Conservation (phyloP, 176 grass and related monocot species). For the Triticum timopheevii region DNA sequence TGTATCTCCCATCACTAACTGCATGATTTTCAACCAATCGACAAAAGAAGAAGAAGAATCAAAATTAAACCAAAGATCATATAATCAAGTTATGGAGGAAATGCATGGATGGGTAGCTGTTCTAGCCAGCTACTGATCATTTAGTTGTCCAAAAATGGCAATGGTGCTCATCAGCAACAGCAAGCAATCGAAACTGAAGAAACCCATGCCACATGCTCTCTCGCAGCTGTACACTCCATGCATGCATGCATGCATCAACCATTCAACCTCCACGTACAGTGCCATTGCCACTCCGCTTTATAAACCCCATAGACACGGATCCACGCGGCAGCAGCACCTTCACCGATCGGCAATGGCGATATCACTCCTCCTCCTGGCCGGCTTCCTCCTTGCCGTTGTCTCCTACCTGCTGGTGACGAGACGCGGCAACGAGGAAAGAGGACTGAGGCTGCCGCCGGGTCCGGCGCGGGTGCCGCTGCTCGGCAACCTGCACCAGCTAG, state of each 20-base stretch:
- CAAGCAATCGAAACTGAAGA: neutral
- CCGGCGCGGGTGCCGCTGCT: slow-evolving; percentile 38
- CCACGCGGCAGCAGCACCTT: neutral
- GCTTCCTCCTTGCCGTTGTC: neutral
- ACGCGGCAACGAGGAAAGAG: neutral
- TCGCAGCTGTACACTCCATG: too few relatives aligned
- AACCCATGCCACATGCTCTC: too few relatives aligned
- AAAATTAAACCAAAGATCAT: neutral
- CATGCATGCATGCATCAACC: too few relatives aligned
- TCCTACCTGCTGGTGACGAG: neutral
- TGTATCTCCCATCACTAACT: too few relatives aligned
- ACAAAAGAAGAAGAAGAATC: neutral
- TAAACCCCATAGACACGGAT: neutral
- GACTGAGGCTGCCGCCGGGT: slow-evolving; percentile 36
- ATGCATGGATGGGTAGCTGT: neutral
- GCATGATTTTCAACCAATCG: too few relatives aligned
- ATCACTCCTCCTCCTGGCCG: neutral
- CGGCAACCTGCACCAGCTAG: slow-evolving; percentile 65
- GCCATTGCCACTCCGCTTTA: neutral
- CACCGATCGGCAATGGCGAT: neutral
- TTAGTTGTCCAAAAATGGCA: neutral
- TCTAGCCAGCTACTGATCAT: neutral
- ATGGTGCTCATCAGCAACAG: neutral
- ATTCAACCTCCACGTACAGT: neutral
- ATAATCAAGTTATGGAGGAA: neutral